Percentiles rank a stretch among this genome's conserved stretches.
Conservation (phyloP, 192 early-diverging fungal genomes). For the Fimicolochytrium jonesii region DNA sequence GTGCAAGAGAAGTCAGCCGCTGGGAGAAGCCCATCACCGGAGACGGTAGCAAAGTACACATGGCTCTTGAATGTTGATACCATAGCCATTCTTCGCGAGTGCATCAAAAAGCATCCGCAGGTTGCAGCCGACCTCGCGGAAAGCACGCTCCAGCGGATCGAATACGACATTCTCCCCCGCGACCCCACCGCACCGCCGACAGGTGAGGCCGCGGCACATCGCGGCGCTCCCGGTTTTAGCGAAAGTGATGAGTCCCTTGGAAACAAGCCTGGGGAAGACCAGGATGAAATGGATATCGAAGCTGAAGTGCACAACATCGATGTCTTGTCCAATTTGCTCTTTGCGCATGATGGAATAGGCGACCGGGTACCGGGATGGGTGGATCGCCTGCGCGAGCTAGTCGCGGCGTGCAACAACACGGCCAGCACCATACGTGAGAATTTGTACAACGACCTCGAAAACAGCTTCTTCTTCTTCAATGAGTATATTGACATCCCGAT, state of each 20-base stretch:
- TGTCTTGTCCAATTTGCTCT: constrained; percentile 46
- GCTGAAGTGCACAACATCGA: constrained; percentile 41
- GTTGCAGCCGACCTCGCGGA: constrained; percentile 38
- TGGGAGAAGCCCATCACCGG: constrained; percentile 14
- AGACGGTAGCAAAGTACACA: constrained; percentile 27
- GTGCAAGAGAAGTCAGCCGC: constrained; percentile 27
- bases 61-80: constrained; percentile 42
- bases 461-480: constrained; percentile 54
- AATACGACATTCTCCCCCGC: constrained; percentile 5
- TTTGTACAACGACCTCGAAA: constrained; percentile 46
- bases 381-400: constrained; percentile 36
- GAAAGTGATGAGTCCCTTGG: neutral
- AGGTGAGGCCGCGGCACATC: neutral
- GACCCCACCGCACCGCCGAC: neutral
- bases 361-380: constrained; percentile 35
- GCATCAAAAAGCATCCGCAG: constrained; percentile 37
- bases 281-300: constrained; percentile 40
- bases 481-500: constrained; percentile 56
- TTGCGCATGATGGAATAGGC: constrained; percentile 43
- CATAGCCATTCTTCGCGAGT: constrained; percentile 42
- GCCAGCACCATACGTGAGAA: constrained; percentile 39
- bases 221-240: too few species aligned
- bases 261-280: neutral
- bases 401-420: constrained; percentile 29
- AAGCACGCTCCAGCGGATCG: constrained; percentile 15